A percentile compares a stretch with the other conserved stretches of the same genome.
phyloP scores from a whole-genome alignment of 139 green algal species.

The Edaphochlamys debaryana region DNA sequence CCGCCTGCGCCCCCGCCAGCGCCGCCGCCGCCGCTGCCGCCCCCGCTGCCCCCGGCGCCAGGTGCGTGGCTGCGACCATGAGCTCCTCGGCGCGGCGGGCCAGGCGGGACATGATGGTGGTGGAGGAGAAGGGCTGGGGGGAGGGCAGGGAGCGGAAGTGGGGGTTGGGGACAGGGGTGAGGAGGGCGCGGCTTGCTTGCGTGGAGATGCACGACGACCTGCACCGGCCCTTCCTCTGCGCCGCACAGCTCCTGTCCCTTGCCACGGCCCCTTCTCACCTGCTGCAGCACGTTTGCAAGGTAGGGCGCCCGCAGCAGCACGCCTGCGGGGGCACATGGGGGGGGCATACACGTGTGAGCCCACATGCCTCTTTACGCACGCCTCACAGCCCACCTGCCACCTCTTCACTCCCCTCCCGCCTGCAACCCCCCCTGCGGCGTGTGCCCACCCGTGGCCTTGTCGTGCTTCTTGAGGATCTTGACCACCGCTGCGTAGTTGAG shows the following conservation, averaged over 20 bases:
- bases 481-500: slow-evolving; percentile 83
- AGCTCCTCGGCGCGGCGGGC: slow-evolving; percentile 69
- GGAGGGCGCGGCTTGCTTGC: no score
- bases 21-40: not conserved
- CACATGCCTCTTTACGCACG: no score
- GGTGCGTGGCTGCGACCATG: slow-evolving; percentile 40
- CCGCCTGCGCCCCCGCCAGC: not conserved
- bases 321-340: no score
- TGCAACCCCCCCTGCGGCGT: no score
- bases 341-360: no score
- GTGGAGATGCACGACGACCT: no score
- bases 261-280: slow-evolving; percentile 64
- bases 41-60: not conserved
- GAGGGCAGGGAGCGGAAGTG: no score
- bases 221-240: no score
- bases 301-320: slow-evolving; percentile 70
- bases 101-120: slow-evolving; percentile 71
- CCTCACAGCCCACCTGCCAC: no score
- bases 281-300: slow-evolving; percentile 75
- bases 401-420: no score
- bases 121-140: slow-evolving; percentile 77
- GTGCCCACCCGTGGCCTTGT: slow-evolving; percentile 81
- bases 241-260: no score
- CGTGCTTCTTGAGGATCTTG: slow-evolving; percentile 94
- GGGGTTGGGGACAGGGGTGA: no score